Conservation (phyloP, 2,329 filamentous ascomycete species). For the Acephala macrosclerotiorum region DNA sequence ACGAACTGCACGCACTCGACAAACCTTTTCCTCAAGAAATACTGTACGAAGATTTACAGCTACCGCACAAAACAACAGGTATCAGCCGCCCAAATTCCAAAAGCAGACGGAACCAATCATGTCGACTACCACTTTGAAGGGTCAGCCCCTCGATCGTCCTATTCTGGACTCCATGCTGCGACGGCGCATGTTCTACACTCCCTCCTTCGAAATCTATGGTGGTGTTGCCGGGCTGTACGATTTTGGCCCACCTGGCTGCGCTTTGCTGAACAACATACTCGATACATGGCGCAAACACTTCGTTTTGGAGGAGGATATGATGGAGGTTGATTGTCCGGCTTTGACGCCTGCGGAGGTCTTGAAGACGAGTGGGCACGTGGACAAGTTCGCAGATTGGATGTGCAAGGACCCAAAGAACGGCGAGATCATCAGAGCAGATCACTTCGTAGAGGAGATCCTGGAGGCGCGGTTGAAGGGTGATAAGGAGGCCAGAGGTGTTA, state of each 20-base stretch:
- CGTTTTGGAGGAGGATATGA: slow-evolving; percentile 76
- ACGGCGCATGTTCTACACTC: slow-evolving; percentile 92
- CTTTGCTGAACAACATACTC: slow-evolving; percentile 73
- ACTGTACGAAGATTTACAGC: slow-evolving; percentile 49
- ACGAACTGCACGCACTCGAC: slow-evolving; percentile 42
- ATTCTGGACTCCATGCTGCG: slow-evolving; percentile 85
- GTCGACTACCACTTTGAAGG: slow-evolving; percentile 81
- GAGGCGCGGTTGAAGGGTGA: slow-evolving; percentile 87
- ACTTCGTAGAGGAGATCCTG: slow-evolving; percentile 93
- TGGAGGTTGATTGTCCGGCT: slow-evolving; percentile 84
- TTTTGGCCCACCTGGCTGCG: slow-evolving; percentile 74
- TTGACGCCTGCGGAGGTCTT: slow-evolving; percentile 92
- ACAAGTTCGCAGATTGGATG: slow-evolving; percentile 97
- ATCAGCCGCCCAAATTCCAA: slow-evolving; percentile 44
- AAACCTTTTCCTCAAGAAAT: slow-evolving; percentile 22
- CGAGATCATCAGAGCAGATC: slow-evolving; percentile 94
- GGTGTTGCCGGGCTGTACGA: slow-evolving; percentile 83
- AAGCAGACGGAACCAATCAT: slow-evolving; percentile 51
- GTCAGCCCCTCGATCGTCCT: slow-evolving; percentile 85
- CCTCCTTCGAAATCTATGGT: slow-evolving; percentile 94
- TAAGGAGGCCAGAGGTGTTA: slow-evolving; percentile 89
- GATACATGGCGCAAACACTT: slow-evolving; percentile 79
- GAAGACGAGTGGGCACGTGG: slow-evolving; percentile 95
- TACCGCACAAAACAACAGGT: slow-evolving; percentile 44
- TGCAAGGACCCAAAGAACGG: slow-evolving; percentile 98